Percentiles rank a stretch among this genome's conserved stretches.
Evolutionary conservation across 75 land plant genomes (phyloP).

Genomic region (Pinus albicaulis): DNA sequence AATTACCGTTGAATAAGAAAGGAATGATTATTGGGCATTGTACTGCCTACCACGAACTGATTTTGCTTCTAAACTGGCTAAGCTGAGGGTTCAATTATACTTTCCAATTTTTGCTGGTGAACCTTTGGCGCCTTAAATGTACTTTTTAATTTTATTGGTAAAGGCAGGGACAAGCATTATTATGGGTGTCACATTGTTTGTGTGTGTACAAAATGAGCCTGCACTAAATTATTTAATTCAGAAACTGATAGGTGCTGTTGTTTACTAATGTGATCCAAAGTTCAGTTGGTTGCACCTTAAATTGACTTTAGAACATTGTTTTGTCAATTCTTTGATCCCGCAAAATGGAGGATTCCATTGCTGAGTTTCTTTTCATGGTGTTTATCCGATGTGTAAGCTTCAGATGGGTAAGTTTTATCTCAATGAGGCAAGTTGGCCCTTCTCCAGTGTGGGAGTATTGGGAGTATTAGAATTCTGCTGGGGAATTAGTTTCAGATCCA

Average conservation of each 20-base stretch:
- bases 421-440: no score
- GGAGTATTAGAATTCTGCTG: no score
- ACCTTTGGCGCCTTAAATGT: not conserved
- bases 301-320: not conserved
- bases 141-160: no score
- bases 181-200: not conserved
- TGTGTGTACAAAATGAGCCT: not conserved
- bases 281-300: not conserved
- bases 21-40: not conserved
- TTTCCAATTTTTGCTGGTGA: no score
- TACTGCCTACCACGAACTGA: not conserved
- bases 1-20: no score
- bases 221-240: no score
- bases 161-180: not conserved
- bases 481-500: no score
- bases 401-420: no score
- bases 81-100: not conserved
- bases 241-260: no score
- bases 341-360: not conserved
- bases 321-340: not conserved
- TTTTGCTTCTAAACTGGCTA: not conserved
- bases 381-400: not conserved
- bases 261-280: not conserved
- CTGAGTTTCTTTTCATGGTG: not conserved
- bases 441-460: no score